These are phyloP conservation scores for Rhizomucor pusillus DNA, from an alignment of 371 early-diverging fungal species.

Conservation along the genomic window DNA sequence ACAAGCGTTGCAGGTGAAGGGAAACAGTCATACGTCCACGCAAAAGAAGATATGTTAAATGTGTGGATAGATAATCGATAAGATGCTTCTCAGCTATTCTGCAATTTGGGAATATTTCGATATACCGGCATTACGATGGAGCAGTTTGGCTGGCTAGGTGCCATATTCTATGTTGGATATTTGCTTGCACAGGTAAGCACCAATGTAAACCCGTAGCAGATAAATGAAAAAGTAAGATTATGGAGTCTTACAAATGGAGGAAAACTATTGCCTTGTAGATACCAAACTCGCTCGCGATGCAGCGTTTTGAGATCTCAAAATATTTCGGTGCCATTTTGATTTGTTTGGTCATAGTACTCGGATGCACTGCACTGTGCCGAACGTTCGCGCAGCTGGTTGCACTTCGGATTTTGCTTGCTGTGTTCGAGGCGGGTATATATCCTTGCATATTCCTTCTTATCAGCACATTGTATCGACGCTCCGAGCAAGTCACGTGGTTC, in stretches of 20 bases:
- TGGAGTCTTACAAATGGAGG: no score
- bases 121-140: slow-evolving; percentile 17
- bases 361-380: slow-evolving; percentile 18
- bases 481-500: slow-evolving; percentile 28
- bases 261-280: slow-evolving; percentile 24
- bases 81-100: slow-evolving; percentile 24
- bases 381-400: slow-evolving; percentile 33
- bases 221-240: no score
- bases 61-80: slow-evolving; percentile 27
- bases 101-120: slow-evolving; percentile 23
- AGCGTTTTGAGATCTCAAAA: slow-evolving; percentile 25
- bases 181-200: slow-evolving; percentile 27
- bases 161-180: slow-evolving; percentile 35
- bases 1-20: slow-evolving; percentile 16
- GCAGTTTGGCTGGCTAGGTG: slow-evolving; percentile 32
- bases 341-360: slow-evolving; percentile 26
- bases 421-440: slow-evolving; percentile 23
- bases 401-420: slow-evolving; percentile 27
- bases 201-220: no score
- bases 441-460: slow-evolving; percentile 26
- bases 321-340: slow-evolving; percentile 33
- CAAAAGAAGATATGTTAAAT: background rate
- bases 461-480: slow-evolving; percentile 31
- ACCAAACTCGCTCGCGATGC: slow-evolving; percentile 35
- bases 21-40: background rate